A percentile compares a stretch with the other conserved stretches of the same genome.
phyloP scores from a whole-genome alignment of 441 rosid genomes.

The Bruguiera hainesii region DNA sequence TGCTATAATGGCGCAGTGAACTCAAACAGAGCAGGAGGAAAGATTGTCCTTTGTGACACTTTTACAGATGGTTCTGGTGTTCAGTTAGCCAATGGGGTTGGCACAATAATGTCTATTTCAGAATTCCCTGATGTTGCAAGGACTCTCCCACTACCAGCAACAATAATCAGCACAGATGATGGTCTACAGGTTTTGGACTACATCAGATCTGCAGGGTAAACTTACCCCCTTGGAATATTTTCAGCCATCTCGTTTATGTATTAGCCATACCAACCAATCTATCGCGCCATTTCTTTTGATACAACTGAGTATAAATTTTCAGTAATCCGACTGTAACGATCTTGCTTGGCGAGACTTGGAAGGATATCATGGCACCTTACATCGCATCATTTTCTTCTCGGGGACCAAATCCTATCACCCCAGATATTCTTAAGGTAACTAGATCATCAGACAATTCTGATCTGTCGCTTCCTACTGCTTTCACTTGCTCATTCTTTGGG shows the following conservation, averaged over 20 bases:
- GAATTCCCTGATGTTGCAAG: slow-evolving; percentile 27
- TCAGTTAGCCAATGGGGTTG: slow-evolving; percentile 24
- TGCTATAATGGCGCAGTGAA: slow-evolving; percentile 29
- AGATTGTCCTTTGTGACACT: slow-evolving; percentile 55
- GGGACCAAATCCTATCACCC: slow-evolving; percentile 59
- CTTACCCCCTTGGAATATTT: not conserved
- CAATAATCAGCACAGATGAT: slow-evolving; percentile 46
- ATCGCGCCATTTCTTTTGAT: not conserved
- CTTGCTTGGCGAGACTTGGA: slow-evolving; percentile 37
- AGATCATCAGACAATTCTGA: not conserved
- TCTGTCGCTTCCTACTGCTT: not conserved
- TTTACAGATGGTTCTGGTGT: slow-evolving; percentile 20
- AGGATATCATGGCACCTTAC: slow-evolving; percentile 57
- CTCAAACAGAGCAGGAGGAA: slow-evolving; percentile 42
- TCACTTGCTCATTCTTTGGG: not conserved
- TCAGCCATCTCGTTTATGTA: not conserved
- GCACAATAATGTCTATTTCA: slow-evolving; percentile 31
- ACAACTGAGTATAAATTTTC: slow-evolving; percentile 8
- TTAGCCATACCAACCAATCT: not conserved
- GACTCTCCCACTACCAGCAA: slow-evolving; percentile 39
- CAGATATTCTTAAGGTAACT: slow-evolving; percentile 65
- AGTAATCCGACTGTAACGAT: slow-evolving; percentile 72
- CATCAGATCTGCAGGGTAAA: slow-evolving; percentile 62
- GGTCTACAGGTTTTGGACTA: slow-evolving; percentile 43
- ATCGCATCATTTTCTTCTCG: slow-evolving; percentile 69